phyloP scores from a whole-genome alignment of 306 rosid species.

The Castanopsis chinensis region DNA sequence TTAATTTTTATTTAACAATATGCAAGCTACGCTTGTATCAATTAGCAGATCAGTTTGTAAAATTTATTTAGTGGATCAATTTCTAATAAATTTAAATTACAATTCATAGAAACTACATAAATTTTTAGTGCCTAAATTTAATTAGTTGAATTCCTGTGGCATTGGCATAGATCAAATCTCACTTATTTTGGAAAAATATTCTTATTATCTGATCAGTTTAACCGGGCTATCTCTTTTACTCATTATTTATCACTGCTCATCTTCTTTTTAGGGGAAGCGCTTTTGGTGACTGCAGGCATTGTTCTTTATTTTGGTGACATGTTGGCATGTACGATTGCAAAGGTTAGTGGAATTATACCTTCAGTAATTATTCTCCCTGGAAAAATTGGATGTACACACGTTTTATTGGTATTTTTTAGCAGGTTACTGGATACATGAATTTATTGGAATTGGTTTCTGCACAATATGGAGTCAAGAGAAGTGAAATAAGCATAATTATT shows the following conservation, averaged over 20 bases:
- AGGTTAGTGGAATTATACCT: constrained; percentile 45
- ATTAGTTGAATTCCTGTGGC: constrained; percentile 1
- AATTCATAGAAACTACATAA: not conserved
- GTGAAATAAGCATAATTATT: constrained; percentile 72
- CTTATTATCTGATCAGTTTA: not conserved
- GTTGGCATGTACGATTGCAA: constrained; percentile 60
- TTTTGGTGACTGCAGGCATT: constrained; percentile 76
- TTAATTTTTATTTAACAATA: not conserved
- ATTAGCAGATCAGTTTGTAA: not conserved
- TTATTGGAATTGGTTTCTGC: constrained; percentile 41
- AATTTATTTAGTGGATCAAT: not conserved
- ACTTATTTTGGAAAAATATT: not conserved
- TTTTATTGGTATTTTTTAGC: constrained; percentile 30
- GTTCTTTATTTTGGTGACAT: constrained; percentile 92
- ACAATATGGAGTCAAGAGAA: constrained; percentile 57
- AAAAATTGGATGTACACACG: constrained; percentile 12
- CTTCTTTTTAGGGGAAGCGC: constrained; percentile 69
- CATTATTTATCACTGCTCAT: not conserved
- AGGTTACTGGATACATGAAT: constrained; percentile 55
- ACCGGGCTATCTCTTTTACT: not conserved
- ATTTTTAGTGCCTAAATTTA: not conserved
- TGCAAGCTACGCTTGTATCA: not conserved
- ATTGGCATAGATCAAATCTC: constrained; percentile 14
- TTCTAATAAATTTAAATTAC: constrained; percentile 2
- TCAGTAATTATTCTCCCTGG: constrained; percentile 3